Conservation (phyloP, 139 green algal genomes). For the Eudorina sp. region DNA sequence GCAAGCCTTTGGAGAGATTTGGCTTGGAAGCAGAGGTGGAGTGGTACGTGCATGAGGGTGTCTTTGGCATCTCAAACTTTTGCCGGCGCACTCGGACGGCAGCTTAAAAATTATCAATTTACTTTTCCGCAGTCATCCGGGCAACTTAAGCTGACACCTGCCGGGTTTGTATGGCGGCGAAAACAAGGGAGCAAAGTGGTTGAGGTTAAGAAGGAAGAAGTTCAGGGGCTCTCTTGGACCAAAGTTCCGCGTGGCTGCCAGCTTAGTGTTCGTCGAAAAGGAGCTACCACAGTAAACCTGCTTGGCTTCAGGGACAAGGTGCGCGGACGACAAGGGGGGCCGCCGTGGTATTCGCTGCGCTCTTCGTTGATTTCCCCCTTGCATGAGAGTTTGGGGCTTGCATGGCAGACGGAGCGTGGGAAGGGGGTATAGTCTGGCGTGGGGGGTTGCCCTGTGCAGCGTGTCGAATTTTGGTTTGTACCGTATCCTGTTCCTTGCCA, state of each 20-base stretch:
- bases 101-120: neutral
- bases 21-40: constrained; percentile 41
- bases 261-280: constrained; percentile 71
- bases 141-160: constrained; percentile 54
- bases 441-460: too few species aligned
- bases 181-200: constrained; percentile 64
- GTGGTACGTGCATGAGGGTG: too few species aligned
- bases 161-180: constrained; percentile 69
- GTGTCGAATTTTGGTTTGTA: too few species aligned
- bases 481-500: too few species aligned
- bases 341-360: too few species aligned
- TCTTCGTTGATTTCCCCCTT: too few species aligned
- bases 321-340: neutral
- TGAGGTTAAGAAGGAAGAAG: constrained; percentile 74
- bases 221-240: constrained; percentile 77
- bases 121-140: constrained; percentile 59
- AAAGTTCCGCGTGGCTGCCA: constrained; percentile 68
- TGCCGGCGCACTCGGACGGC: neutral
- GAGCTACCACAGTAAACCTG: constrained; percentile 71
- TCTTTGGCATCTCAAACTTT: neutral
- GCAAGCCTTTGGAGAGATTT: constrained; percentile 49
- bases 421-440: too few species aligned
- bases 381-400: too few species aligned
- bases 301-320: constrained; percentile 84
- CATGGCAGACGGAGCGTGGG: too few species aligned